Percentiles rank a stretch among this genome's conserved stretches.
Conservation (phyloP, 73 alveolate genomes). For the Tetrahymena thermophila region DNA sequence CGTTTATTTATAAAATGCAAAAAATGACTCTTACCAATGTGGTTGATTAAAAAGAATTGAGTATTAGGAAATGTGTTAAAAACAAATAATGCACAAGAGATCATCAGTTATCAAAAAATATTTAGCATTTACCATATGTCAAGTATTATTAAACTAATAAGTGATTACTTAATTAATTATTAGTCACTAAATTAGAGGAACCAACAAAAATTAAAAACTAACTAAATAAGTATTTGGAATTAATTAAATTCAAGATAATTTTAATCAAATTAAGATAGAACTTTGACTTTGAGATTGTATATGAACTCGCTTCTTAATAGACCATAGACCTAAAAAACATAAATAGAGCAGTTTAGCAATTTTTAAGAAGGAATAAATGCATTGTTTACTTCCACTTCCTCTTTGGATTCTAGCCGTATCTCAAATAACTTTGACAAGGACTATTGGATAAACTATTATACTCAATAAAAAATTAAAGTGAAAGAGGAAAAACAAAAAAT, state of each 20-base stretch:
- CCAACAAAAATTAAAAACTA: not conserved
- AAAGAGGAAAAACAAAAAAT: not conserved
- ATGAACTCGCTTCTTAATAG: not conserved
- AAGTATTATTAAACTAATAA: too few species aligned
- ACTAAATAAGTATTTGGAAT: not conserved
- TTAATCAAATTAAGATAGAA: not conserved
- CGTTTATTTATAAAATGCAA: too few species aligned
- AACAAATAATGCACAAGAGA: too few species aligned
- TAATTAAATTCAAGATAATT: not conserved
- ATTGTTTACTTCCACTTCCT: not conserved
- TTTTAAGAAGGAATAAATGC: not conserved
- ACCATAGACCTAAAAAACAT: not conserved
- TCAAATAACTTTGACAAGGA: not conserved
- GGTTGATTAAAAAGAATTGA: not conserved
- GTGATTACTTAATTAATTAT: too few species aligned
- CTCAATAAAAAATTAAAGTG: not conserved
- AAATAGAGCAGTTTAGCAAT: not conserved
- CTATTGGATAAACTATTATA: not conserved
- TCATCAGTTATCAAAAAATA: too few species aligned
- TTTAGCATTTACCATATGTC: not conserved
- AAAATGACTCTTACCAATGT: too few species aligned
- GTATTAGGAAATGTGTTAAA: not conserved
- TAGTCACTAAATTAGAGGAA: not conserved
- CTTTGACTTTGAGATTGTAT: not conserved
- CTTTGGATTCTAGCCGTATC: not conserved